A percentile compares a stretch with the other conserved stretches of the same genome.
These are phyloP conservation scores for Plasmodium knowlesi DNA, from an alignment of 169 alveolate species.

Conservation along the genomic window DNA sequence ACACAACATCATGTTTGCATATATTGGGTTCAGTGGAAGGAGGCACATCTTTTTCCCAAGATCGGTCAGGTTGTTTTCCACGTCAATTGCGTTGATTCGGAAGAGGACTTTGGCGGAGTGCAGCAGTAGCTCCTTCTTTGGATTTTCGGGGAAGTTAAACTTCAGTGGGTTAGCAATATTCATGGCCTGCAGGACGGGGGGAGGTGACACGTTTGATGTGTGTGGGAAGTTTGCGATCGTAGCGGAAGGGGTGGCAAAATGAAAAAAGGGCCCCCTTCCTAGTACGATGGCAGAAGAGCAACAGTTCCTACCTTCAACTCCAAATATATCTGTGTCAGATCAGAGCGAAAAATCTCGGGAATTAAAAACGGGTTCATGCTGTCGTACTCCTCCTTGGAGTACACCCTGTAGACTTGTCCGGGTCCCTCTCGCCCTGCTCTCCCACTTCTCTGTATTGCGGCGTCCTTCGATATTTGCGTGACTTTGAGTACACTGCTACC, in stretches of 20 bases:
- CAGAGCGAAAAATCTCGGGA: conserved; percentile 94
- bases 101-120: conserved; percentile 75
- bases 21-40: conserved; percentile 91
- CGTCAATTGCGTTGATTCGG: conserved; percentile 75
- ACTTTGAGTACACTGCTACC: conserved; percentile 90
- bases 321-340: conserved; percentile 90
- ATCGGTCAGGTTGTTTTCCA: conserved; percentile 81
- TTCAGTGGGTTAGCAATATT: conserved; percentile 54
- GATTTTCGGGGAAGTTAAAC: conserved; percentile 96
- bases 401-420: conserved; percentile 95
- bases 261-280: neutral
- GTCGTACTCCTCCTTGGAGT: conserved; percentile 89
- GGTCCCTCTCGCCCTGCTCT: conserved; percentile 95
- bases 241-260: neutral
- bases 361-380: conserved; percentile 81
- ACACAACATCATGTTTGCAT: conserved; percentile 89
- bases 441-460: conserved; percentile 96
- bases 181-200: conserved; percentile 56
- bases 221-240: neutral
- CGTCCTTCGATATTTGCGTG: conserved; percentile 91
- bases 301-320: conserved; percentile 79
- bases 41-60: conserved; percentile 79
- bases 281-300: neutral
- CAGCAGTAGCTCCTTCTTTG: conserved; percentile 93
- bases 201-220: neutral